Evolutionary conservation across 1,139 yeast species (phyloP).

Genomic region (Pichia sp.): DNA sequence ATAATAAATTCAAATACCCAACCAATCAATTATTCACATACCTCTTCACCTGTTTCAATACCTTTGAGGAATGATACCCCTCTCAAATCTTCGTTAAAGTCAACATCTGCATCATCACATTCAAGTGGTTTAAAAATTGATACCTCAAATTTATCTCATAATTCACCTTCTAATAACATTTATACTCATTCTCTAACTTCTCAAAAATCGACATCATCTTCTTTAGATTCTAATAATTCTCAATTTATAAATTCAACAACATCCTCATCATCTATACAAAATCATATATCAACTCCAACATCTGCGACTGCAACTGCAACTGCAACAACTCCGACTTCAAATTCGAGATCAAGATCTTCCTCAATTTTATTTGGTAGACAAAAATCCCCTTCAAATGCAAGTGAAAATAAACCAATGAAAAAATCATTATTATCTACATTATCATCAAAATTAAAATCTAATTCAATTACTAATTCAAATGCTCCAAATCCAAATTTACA

Average conservation of each 20-base stretch:
- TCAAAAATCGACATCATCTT: background rate
- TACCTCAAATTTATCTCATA: conserved; percentile 11
- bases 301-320: background rate
- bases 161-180: conserved; percentile 6
- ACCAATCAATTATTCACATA: background rate
- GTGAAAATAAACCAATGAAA: conserved; percentile 20
- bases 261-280: background rate
- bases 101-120: conserved; percentile 3
- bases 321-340: conserved; percentile 5
- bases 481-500: conserved; percentile 1
- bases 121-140: conserved; percentile 5
- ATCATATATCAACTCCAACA: background rate
- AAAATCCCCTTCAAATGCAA: conserved; percentile 8
- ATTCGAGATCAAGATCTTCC: conserved; percentile 18
- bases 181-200: background rate
- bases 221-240: background rate
- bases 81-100: conserved; percentile 19
- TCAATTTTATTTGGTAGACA: conserved; percentile 13
- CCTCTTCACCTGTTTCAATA: conserved; percentile 2
- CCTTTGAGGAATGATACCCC: conserved; percentile 7
- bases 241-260: background rate
- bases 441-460: conserved; percentile 45
- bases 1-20: conserved; percentile 11
- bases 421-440: conserved; percentile 31
- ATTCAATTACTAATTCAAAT: background rate